phyloP scores from a whole-genome alignment of 768 basidiomycete species.

The Panellus pusillus region DNA sequence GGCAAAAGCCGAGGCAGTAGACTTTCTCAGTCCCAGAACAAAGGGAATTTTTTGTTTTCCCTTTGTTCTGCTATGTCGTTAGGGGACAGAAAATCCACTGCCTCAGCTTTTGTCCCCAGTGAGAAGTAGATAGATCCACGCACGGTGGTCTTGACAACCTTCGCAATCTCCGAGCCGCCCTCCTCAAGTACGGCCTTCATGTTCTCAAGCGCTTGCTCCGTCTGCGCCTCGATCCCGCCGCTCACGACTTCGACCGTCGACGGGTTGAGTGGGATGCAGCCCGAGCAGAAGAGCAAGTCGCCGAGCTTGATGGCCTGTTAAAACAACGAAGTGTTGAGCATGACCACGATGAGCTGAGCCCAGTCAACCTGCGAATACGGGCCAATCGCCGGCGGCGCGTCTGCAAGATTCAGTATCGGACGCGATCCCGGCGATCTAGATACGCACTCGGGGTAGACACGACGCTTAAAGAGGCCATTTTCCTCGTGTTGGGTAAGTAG shows the following conservation, averaged over 20 bases:
- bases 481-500: neutral
- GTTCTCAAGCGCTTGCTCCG: constrained; percentile 84
- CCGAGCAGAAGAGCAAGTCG: constrained; percentile 85
- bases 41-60: no score
- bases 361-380: constrained; percentile 68
- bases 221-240: constrained; percentile 78
- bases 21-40: no score
- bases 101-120: no score
- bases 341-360: neutral
- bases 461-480: neutral
- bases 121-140: constrained; percentile 25
- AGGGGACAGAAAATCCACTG: neutral
- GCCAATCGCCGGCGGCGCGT: constrained; percentile 76
- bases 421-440: neutral
- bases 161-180: constrained; percentile 71
- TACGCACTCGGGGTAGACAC: neutral
- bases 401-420: constrained; percentile 35
- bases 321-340: no score
- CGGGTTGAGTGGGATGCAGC: constrained; percentile 84
- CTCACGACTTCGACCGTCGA: constrained; percentile 65
- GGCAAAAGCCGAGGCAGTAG: no score
- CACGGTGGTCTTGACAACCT: constrained; percentile 92
- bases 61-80: neutral
- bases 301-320: constrained; percentile 71
- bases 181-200: constrained; percentile 81